Evolutionary conservation across 495 filamentous ascomycete genomes (phyloP), one percentile per base, ranked within the genome.

Genomic region (Cercophora sp.): DNA sequence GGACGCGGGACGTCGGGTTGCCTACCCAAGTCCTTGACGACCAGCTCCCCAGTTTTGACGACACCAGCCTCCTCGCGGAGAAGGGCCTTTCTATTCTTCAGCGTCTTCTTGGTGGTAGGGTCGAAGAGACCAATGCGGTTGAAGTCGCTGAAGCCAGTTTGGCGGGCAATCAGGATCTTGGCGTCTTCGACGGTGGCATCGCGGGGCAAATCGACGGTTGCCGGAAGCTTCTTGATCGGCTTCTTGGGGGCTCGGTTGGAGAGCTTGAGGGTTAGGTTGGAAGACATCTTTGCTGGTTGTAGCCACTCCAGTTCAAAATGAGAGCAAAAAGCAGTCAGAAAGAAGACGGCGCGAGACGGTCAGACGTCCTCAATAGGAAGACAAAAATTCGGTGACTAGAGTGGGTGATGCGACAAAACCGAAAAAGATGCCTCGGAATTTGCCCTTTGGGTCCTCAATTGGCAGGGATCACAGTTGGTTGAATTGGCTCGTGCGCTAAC

Each of bases 21-120:
- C n/a, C n/a, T 79, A 95, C 91, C 91, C 4, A 98, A 79, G 63
- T 98, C 93, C 71, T 98, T 97, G 54, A 96, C 87, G 59, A 91
- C 81, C 23, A 98, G 77, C 50, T 85, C 81, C 53, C 83, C 85
- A 20, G 80, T 77, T 31, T 86, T 78, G 36, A 78, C 70, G 13
- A 97, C 75, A 0, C 85, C 87, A 1, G 76, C 74, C 42, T 82
- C 76, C 37, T 85, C 74, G 26, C 86, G 69, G 15, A 86, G 63
- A 34, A 74, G 57, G 9, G 76, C 71, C 53, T 69, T 73, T 48
- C 76, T 68, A 61, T 84, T 80, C 63, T 84, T 83, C 52, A 81
- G 62, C 24, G 72, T 77, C 66, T 79, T 76, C 60, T 73, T 82
- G 50, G 82, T 81, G 60, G 84, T 83, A n/a, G 86, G 81, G 40